Evolutionary conservation across 2,329 filamentous ascomycete genomes (phyloP).

Genomic region (Penicillium glabrum): DNA sequence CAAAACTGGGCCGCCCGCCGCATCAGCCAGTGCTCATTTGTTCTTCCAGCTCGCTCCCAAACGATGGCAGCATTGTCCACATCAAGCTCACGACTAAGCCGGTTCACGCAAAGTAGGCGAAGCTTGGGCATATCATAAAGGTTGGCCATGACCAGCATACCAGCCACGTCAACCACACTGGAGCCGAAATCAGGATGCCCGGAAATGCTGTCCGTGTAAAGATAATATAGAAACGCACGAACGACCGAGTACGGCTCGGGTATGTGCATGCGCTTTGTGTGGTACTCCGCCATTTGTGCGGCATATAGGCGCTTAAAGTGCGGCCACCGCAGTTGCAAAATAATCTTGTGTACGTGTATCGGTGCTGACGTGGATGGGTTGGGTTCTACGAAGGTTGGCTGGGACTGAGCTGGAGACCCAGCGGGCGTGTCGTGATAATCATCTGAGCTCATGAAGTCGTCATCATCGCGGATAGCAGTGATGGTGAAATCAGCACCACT

Average conservation of each 20-base stretch:
- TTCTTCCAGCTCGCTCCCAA: conserved; percentile 89
- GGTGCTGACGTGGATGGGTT: conserved; percentile 65
- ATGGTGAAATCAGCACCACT: conserved; percentile 89
- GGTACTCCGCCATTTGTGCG: conserved; percentile 95
- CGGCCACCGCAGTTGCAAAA: conserved; percentile 92
- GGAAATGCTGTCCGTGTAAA: conserved; percentile 90
- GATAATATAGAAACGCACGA: conserved; percentile 89
- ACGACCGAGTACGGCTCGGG: conserved; percentile 94
- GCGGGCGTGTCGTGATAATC: conserved; percentile 48
- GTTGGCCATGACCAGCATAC: conserved; percentile 94
- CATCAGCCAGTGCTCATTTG: conserved; percentile 90
- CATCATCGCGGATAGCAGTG: conserved; percentile 77
- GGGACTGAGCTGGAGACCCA: conserved; percentile 26
- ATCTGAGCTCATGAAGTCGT: conserved; percentile 45
- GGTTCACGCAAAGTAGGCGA: conserved; percentile 84
- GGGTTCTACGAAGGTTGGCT: conserved; percentile 35
- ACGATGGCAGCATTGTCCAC: conserved; percentile 93
- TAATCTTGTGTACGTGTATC: conserved; percentile 93
- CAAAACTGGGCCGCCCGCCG: conserved; percentile 85
- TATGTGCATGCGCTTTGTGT: conserved; percentile 96
- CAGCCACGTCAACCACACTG: conserved; percentile 78
- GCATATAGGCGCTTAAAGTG: conserved; percentile 92
- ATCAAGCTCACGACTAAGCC: conserved; percentile 85
- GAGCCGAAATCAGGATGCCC: conserved; percentile 60
- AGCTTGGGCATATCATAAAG: conserved; percentile 96